A percentile compares a stretch with the other conserved stretches of the same genome.
Evolutionary conservation across 2,329 filamentous ascomycete genomes (phyloP).

Genomic region (Aspergillus flavus): DNA sequence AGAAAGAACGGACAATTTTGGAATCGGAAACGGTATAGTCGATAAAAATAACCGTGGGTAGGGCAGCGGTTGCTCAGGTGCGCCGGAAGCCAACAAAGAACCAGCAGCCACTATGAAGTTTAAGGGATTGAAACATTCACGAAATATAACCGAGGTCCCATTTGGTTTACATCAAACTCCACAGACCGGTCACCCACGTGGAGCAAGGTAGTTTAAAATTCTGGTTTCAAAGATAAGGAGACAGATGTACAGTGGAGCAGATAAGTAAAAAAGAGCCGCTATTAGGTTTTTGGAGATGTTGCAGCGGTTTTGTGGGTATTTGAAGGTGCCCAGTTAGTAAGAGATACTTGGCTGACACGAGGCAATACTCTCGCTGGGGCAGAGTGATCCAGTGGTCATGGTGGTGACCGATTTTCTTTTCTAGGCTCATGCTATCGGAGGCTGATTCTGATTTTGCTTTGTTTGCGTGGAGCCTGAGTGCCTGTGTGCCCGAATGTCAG

Average conservation of each 20-base stretch:
- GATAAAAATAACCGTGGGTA: slow-evolving; percentile 4
- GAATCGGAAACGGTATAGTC: neutral
- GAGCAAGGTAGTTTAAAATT: neutral
- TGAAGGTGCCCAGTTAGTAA: neutral
- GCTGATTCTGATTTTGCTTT: neutral
- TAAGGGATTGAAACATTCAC: neutral
- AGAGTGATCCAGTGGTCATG: neutral
- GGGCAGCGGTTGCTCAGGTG: slow-evolving; percentile 3
- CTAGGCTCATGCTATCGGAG: neutral
- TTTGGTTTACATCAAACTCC: neutral
- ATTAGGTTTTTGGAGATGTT: neutral
- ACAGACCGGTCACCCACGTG: neutral
- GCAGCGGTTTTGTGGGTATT: neutral
- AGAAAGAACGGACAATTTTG: neutral
- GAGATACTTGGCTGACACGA: neutral
- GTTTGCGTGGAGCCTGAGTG: neutral
- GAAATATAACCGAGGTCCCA: neutral
- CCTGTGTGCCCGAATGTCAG: slow-evolving; percentile 1
- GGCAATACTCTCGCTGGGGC: neutral
- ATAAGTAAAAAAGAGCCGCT: neutral
- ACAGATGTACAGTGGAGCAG: neutral
- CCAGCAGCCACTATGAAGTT: neutral
- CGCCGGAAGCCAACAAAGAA: neutral
- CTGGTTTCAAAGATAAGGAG: neutral
- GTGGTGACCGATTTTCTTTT: neutral